Base-by-base conservation (phyloP, 768 basidiomycete genomes). In the Tylopilus plumbeoviolaceoides region DNA sequence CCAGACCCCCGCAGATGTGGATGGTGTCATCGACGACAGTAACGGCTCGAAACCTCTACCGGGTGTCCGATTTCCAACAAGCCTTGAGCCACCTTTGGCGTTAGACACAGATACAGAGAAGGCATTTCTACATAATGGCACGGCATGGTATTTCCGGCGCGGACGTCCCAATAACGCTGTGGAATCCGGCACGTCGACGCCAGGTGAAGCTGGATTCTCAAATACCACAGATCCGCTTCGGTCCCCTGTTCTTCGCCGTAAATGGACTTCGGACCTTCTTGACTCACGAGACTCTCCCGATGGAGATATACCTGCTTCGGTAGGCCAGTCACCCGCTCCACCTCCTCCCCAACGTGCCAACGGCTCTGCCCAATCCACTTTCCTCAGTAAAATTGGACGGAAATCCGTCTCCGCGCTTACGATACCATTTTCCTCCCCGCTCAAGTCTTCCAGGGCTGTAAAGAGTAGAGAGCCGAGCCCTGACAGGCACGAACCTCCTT, bases 91-190 rank as follows among this genome's bases (percentile, higher is more conserved):
- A 10, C 84, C 87, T 10, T 66, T 90, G 33, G 81, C 90, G 9
- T 75, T 87, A 50, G 91, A 93, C 60, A 86, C 89, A 0, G 91
- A 95, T 63, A 81, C 81, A 0, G 91, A 93, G 68, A 75, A 73
- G 5, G 86, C 85, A 1, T 89, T 89, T 62, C 70, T 74, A 6
- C 49, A 57, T 35, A 78, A 78, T 48, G 78, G 80, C 2, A 78
- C 81, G 18, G 71, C 73, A 27, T 77, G 78, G 72, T 80, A 80
- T 51, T 82, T 79, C 59, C 78, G 74, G 56, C 78, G 79, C 40
- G 76, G 75, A 10, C 76, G 76, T 30, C 63, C 70, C 23, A 63
- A 40, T 20, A 50, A 57, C 18, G 41, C 38, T 38, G 67, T 69
- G 1, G 67, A 61, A 18, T 72, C 73, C 18, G 72, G 70, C n/a